These are phyloP conservation scores for Silene coronaria DNA, from an alignment of 179 eudicot genomes.

Conservation along the genomic window DNA sequence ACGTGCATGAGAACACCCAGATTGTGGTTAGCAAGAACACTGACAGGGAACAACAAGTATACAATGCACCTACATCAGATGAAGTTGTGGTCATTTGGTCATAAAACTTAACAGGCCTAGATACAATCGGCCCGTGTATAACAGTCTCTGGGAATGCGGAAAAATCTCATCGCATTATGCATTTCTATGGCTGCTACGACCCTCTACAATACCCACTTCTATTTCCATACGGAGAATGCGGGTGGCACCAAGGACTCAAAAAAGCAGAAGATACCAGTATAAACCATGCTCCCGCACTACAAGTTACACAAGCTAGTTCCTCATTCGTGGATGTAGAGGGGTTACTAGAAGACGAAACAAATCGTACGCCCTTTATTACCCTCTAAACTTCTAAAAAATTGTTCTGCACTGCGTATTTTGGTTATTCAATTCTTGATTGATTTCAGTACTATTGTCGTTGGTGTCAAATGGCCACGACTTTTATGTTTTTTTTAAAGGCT, in stretches of 20 bases:
- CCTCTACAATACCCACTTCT: background rate
- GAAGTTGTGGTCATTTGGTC: background rate
- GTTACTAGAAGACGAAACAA: too few species aligned
- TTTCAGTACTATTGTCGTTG: too few species aligned
- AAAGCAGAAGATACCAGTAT: too few species aligned
- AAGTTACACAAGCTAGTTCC: too few species aligned
- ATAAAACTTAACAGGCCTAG: background rate
- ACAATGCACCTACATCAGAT: background rate
- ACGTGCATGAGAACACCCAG: background rate
- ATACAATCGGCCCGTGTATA: background rate
- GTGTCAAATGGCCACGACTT: too few species aligned
- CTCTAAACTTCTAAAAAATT: too few species aligned
- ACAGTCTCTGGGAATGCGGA: background rate
- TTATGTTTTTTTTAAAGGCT: too few species aligned
- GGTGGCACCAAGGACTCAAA: constrained; percentile 3
- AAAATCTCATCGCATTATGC: background rate
- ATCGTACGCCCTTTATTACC: too few species aligned
- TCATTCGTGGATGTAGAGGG: too few species aligned
- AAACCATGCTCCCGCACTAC: too few species aligned
- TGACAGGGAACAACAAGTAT: background rate
- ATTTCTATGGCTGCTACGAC: constrained; percentile 16
- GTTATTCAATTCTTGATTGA: too few species aligned
- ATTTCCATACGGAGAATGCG: background rate
- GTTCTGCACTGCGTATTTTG: too few species aligned
- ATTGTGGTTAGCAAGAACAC: background rate